These are phyloP conservation scores for Aureobasidium sp. DNA, from an alignment of 2,329 filamentous ascomycete species.

Conservation along the genomic window DNA sequence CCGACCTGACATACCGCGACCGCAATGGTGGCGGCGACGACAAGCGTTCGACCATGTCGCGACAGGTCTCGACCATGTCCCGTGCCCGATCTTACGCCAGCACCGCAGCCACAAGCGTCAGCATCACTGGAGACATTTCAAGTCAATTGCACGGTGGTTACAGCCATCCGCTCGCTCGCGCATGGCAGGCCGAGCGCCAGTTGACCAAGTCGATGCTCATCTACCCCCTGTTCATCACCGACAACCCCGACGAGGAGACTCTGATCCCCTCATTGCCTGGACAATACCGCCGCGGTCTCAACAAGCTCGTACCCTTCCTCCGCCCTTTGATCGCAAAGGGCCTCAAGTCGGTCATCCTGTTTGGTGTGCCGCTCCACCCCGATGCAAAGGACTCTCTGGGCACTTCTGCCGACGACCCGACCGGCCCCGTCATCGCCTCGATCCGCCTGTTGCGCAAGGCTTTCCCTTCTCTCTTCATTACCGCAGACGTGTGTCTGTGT, in stretches of 20 bases:
- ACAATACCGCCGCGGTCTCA: conserved; percentile 81
- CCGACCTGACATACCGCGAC: conserved; percentile 45
- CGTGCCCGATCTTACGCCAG: conserved; percentile 44
- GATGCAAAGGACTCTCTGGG: conserved; percentile 84
- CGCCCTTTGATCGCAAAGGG: conserved; percentile 84
- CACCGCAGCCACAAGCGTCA: conserved; percentile 47
- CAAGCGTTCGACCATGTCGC: conserved; percentile 30
- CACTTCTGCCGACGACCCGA: conserved; percentile 84
- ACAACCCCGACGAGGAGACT: conserved; percentile 86
- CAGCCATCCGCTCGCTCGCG: conserved; percentile 43
- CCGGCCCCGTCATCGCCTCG: conserved; percentile 80
- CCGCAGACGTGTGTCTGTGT: conserved; percentile 90
- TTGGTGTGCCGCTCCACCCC: conserved; percentile 80
- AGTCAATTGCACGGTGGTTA: conserved; percentile 48
- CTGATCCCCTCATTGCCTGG: conserved; percentile 85
- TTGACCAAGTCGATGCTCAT: conserved; percentile 85
- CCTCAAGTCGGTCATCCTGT: conserved; percentile 86
- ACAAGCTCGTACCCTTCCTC: conserved; percentile 77
- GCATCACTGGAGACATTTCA: conserved; percentile 46
- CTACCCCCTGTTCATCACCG: conserved; percentile 93
- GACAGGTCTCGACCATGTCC: conserved; percentile 31
- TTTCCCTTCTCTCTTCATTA: conserved; percentile 88
- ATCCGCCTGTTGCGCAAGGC: conserved; percentile 77
- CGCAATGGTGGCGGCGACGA: conserved; percentile 35
- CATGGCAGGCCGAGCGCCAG: conserved; percentile 48